Conservation (phyloP, 192 early-diverging fungal genomes). For the Backusella morwellensis region DNA sequence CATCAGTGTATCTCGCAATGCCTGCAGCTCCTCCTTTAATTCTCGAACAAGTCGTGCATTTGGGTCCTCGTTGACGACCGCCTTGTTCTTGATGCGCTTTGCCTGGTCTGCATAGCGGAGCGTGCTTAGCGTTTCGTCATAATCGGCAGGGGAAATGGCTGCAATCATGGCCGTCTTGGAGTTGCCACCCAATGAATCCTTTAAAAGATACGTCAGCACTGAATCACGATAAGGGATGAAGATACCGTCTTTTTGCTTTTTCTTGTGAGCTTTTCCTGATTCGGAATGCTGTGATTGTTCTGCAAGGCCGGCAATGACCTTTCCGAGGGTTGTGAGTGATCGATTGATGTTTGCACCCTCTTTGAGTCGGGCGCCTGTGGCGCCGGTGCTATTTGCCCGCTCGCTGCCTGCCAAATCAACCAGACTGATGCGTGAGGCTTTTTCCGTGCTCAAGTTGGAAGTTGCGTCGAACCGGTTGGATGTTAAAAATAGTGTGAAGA, state of each 20-base stretch:
- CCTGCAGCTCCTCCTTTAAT: constrained; percentile 69
- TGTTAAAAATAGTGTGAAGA: constrained; percentile 76
- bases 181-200: constrained; percentile 73
- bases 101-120: constrained; percentile 82
- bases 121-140: constrained; percentile 67
- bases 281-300: constrained; percentile 48
- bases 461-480: constrained; percentile 49
- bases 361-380: constrained; percentile 78
- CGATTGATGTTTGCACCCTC: constrained; percentile 98
- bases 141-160: constrained; percentile 63
- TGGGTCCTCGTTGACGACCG: constrained; percentile 79
- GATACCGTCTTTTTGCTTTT: background rate
- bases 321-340: constrained; percentile 87
- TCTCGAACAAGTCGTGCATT: constrained; percentile 64
- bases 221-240: constrained; percentile 94
- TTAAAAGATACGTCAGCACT: constrained; percentile 67
- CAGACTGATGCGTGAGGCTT: constrained; percentile 73
- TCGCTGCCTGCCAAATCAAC: constrained; percentile 95
- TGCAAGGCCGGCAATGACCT: constrained; percentile 91
- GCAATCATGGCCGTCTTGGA: constrained; percentile 73
- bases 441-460: constrained; percentile 61
- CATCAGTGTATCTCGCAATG: constrained; percentile 54
- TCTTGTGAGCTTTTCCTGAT: constrained; percentile 24
- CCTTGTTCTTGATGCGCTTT: constrained; percentile 77
- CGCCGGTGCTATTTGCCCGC: constrained; percentile 80